Evolutionary conservation across 768 basidiomycete species (phyloP).

Genomic region (Rhizopogon rudus): DNA sequence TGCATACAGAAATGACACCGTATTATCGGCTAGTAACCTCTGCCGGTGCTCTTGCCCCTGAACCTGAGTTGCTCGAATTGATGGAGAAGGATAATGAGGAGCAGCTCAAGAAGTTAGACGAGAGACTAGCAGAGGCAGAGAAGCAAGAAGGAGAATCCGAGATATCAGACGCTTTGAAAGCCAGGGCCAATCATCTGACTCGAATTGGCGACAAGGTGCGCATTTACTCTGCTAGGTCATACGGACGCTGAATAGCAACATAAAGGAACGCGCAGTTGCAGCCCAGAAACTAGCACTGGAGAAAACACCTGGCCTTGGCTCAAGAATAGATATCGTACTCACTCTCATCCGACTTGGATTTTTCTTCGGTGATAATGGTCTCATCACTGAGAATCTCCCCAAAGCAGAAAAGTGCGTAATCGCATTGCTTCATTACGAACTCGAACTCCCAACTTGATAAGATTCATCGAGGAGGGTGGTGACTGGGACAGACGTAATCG

Average conservation of each 20-base stretch:
- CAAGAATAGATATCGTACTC: constrained; percentile 89
- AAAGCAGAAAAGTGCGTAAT: constrained; percentile 73
- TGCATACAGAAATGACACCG: constrained; percentile 75
- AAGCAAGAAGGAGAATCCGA: constrained; percentile 92
- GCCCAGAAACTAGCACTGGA: constrained; percentile 82
- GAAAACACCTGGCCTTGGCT: constrained; percentile 90
- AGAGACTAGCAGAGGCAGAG: constrained; percentile 77
- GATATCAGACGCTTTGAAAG: constrained; percentile 82
- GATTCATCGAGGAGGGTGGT: constrained; percentile 90
- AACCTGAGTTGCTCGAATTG: constrained; percentile 23
- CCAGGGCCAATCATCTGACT: constrained; percentile 80
- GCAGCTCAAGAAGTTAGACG: constrained; percentile 71
- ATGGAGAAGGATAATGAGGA: constrained; percentile 61
- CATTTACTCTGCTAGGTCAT: not conserved
- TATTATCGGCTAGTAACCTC: constrained; percentile 64
- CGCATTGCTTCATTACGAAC: not conserved
- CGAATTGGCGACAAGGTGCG: constrained; percentile 78
- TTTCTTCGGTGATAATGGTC: constrained; percentile 76
- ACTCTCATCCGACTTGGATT: constrained; percentile 86
- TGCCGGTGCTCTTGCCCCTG: constrained; percentile 38
- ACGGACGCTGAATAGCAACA: not conserved
- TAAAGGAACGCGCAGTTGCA: constrained; percentile 71
- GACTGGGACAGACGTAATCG: constrained; percentile 98
- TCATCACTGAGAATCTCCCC: constrained; percentile 67
- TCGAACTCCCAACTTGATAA: constrained; percentile 21